Evolutionary conservation across 495 filamentous ascomycete species (phyloP).

Genomic region (Melanomma pulvis-pyrius): DNA sequence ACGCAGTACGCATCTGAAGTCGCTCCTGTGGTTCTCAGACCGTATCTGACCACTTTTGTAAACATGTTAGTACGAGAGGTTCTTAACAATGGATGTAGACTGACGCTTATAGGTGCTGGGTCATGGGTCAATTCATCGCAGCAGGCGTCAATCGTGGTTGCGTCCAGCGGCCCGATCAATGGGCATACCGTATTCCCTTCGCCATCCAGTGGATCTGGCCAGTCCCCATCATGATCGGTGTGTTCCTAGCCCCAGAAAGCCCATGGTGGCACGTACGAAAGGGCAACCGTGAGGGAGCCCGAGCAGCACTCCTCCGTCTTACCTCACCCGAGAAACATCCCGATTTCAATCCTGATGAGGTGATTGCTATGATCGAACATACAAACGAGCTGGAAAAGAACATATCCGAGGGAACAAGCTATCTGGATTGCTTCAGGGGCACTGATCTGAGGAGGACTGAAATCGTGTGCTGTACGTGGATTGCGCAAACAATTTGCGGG

Average conservation of each 20-base stretch:
- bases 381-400: conserved; percentile 34
- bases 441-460: conserved; percentile 34
- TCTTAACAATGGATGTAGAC: not conserved
- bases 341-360: conserved; percentile 30
- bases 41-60: conserved; percentile 37
- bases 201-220: conserved; percentile 45
- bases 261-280: conserved; percentile 35
- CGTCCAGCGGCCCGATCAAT: conserved; percentile 30
- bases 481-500: conserved; percentile 22
- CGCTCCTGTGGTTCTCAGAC: conserved; percentile 29
- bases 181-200: conserved; percentile 43
- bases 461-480: conserved; percentile 27
- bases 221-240: conserved; percentile 38
- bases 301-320: conserved; percentile 17
- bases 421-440: conserved; percentile 32
- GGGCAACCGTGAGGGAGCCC: conserved; percentile 22
- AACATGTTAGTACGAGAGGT: conserved; percentile 26
- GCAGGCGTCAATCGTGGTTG: conserved; percentile 39
- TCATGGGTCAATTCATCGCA: conserved; percentile 42
- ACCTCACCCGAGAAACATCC: conserved; percentile 28
- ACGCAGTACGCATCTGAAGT: conserved; percentile 43
- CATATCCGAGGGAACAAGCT: conserved; percentile 20
- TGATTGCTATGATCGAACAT: conserved; percentile 34
- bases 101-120: conserved; percentile 33
- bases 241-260: conserved; percentile 34